Evolutionary conservation across 805 yeast species (phyloP).

Genomic region (Middelhovenomyces tepae): DNA sequence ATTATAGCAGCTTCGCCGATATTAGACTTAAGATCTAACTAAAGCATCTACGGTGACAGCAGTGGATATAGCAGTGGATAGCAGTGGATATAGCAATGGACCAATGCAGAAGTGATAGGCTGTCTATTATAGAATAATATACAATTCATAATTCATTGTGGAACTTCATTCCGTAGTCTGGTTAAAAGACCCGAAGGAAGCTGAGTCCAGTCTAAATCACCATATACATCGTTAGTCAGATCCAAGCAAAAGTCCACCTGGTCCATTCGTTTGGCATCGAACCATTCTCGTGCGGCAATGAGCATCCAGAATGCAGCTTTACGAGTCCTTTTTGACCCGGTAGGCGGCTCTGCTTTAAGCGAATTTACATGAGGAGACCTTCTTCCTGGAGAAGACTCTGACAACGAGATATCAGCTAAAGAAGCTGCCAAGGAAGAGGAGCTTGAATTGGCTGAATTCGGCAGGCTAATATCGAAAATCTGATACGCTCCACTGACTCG

Average conservation of each 20-base stretch:
- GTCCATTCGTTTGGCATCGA: constrained; percentile 22
- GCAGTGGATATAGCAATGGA: not conserved
- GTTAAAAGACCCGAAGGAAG: constrained; percentile 11
- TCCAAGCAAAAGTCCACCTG: constrained; percentile 27
- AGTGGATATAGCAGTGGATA: not conserved
- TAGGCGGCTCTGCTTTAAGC: constrained; percentile 31
- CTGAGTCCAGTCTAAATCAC: constrained; percentile 16
- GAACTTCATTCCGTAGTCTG: constrained; percentile 8
- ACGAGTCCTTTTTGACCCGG: constrained; percentile 55
- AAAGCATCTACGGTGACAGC: too few relatives aligned
- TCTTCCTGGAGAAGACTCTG: too few relatives aligned
- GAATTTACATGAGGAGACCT: too few relatives aligned
- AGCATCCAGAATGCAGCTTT: constrained; percentile 73
- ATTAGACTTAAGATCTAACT: too few relatives aligned
- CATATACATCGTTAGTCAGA: constrained; percentile 26
- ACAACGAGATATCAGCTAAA: too few relatives aligned
- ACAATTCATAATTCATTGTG: not conserved
- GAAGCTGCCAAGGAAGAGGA: too few relatives aligned
- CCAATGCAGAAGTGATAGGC: constrained; percentile 1
- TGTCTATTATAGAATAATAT: not conserved
- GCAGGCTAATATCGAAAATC: constrained; percentile 20
- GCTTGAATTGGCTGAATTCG: too few relatives aligned
- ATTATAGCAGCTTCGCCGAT: too few relatives aligned
- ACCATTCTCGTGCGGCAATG: constrained; percentile 68
- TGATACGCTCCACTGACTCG: constrained; percentile 46